Evolutionary conservation across 805 yeast species (phyloP), one percentile per base, ranked within the genome.

Genomic region (Allodekkera sacchari): DNA sequence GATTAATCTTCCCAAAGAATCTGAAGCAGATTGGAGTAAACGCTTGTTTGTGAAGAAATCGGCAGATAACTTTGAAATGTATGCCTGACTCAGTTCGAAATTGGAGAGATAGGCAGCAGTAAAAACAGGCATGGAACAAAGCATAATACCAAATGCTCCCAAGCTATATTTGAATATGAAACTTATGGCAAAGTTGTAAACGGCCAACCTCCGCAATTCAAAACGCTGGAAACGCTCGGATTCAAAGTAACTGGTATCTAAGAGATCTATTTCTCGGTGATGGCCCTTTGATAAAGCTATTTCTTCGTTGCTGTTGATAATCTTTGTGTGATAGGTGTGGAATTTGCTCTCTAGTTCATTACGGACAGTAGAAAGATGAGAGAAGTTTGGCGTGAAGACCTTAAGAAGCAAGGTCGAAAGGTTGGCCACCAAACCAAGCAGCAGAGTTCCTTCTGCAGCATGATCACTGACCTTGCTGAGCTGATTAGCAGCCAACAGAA

Each of bases 131-230:
- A 88, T 75, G 3, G 95, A 77, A 57, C 96, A 88, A 29, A 88
- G 64, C 1, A 78, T 72, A 37, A 88, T 66, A 8, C 97, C 97
- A 20, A 92, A 84, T 3, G 96, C 97, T 39, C 97, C 97, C 88
- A 96, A 81, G 30, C 85, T 74, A 57, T 88, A 88, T 59, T 88
- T 88, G 39, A 88, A 88, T 33, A 85, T 76, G 47, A 87, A 88
- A 30, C 81, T 83, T 43, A 89, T 92, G 2, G 89, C 82, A 43
- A 83, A 71, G 49, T 87, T 87, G 56, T 87, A 89, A 17, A 81
- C 54, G 18, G 89, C 78, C 60, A 64, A 32, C 44, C 83, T 77
- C 58, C 82, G 73, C 41, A 81, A 69, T 49, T 82, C 88, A 58
- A 76, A 71, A 47, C 81, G 74, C 42, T 79, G 67, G 55, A 87